A percentile compares a stretch with the other conserved stretches of the same genome.
Conservation (phyloP, 768 basidiomycete species). For the Hysterangium stoloniferum region DNA sequence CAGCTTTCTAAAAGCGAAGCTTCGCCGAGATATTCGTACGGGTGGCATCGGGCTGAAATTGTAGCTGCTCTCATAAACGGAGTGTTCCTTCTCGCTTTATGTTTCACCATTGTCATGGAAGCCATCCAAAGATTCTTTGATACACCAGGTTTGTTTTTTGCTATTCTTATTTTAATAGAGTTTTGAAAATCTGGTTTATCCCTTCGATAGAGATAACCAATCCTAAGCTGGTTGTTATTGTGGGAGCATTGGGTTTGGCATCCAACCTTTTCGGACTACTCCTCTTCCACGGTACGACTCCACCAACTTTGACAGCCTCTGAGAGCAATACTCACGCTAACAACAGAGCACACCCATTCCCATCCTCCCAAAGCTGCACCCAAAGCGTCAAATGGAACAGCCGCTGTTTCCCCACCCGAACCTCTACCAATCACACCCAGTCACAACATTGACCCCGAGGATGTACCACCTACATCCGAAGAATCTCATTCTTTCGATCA, state of each 20-base stretch:
- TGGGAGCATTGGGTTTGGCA: conserved; percentile 80
- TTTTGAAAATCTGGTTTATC: conserved; percentile 5
- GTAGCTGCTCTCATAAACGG: conserved; percentile 93
- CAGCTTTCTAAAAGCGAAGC: conserved; percentile 58
- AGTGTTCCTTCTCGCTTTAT: conserved; percentile 92
- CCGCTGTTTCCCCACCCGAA: conserved; percentile 9
- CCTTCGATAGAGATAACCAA: conserved; percentile 68
- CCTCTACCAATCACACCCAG: not conserved
- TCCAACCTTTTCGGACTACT: conserved; percentile 92
- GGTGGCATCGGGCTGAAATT: conserved; percentile 98
- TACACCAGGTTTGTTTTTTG: conserved; percentile 51
- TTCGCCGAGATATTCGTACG: conserved; percentile 85
- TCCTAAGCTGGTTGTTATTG: conserved; percentile 80
- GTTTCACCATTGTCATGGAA: conserved; percentile 92
- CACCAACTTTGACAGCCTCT: not conserved
- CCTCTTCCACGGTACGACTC: conserved; percentile 79
- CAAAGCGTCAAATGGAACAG: conserved; percentile 2
- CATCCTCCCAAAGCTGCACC: conserved; percentile 14
- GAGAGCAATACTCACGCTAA: conserved; percentile 8
- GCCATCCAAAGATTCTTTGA: conserved; percentile 86
- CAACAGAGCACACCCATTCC: conserved; percentile 23
- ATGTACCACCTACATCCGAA: not conserved
- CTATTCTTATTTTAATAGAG: conserved; percentile 2
- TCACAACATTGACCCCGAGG: not conserved
- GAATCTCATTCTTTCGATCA: conserved; percentile 51